Evolutionary conservation across 2,329 filamentous ascomycete species (phyloP).

Genomic region (Sphaerulina vaccinii): DNA sequence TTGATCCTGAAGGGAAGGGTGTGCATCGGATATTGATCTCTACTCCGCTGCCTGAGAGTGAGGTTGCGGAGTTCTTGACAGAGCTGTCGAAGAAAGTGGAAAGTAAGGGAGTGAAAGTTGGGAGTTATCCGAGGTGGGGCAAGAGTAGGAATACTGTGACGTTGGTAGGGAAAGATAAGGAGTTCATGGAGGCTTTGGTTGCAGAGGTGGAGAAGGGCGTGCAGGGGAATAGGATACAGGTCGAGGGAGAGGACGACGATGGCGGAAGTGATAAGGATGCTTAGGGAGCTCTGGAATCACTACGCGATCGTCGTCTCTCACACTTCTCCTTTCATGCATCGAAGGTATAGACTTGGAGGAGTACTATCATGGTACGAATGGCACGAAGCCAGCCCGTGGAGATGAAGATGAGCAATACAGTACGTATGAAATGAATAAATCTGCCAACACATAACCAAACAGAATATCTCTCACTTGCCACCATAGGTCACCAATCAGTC

Average conservation of each 20-base stretch:
- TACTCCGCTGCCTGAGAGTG: conserved; percentile 84
- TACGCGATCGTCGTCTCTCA: too few species aligned
- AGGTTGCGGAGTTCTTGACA: conserved; percentile 78
- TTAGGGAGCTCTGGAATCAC: conserved; percentile 8
- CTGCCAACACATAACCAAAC: too few species aligned
- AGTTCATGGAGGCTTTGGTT: conserved; percentile 75
- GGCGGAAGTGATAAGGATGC: conserved; percentile 44
- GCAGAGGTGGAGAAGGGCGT: conserved; percentile 75
- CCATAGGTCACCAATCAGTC: not conserved
- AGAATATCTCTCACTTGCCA: not conserved
- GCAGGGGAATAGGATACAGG: conserved; percentile 65
- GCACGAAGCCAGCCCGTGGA: too few species aligned
- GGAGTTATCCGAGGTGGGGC: conserved; percentile 91
- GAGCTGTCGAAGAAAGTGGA: conserved; percentile 72
- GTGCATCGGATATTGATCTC: conserved; percentile 77
- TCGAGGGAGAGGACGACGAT: conserved; percentile 62
- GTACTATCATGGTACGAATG: too few species aligned
- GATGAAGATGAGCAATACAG: not conserved
- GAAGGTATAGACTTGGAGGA: too few species aligned
- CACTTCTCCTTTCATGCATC: too few species aligned
- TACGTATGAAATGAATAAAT: not conserved
- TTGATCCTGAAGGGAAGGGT: conserved; percentile 78
- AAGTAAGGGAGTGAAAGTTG: conserved; percentile 81
- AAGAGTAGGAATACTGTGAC: conserved; percentile 87
- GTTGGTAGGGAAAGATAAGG: conserved; percentile 72